Percentiles rank a stretch among this genome's conserved stretches.
Conservation (phyloP, 306 rosid species). For the Leucaena leucocephala region DNA sequence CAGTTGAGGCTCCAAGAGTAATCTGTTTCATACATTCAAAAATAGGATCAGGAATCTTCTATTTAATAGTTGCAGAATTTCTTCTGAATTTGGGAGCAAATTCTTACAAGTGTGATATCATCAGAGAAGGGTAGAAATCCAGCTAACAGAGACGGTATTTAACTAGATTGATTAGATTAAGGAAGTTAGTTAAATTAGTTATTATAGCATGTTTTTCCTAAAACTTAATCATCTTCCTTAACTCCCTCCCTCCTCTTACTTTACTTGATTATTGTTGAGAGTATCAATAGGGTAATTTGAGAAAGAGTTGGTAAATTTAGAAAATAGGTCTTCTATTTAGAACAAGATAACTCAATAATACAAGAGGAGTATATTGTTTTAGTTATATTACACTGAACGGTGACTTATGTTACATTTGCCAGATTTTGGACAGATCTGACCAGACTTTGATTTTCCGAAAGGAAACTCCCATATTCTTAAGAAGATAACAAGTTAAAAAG, state of each 20-base stretch:
- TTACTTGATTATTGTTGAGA: no score
- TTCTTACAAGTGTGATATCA: background rate
- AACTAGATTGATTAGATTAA: no score
- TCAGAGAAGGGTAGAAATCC: background rate
- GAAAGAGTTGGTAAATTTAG: no score
- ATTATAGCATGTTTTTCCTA: no score
- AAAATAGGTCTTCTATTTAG: no score
- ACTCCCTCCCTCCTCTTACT: no score
- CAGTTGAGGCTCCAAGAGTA: background rate
- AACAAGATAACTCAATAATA: no score
- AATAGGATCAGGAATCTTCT: conserved; percentile 5
- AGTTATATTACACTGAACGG: background rate
- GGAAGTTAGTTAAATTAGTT: no score
- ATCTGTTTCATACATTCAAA: background rate
- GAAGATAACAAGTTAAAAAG: conserved; percentile 12
- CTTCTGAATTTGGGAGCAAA: background rate
- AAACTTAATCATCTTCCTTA: no score
- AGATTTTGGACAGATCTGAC: conserved; percentile 5
- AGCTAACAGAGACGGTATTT: background rate
- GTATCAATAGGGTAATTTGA: no score
- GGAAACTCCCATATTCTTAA: conserved; percentile 25
- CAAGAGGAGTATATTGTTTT: background rate
- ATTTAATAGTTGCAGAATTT: background rate
- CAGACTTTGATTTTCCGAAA: conserved; percentile 25
- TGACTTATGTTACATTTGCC: background rate